Conservation (phyloP, 495 filamentous ascomycete genomes). For the Aspergillus diversus region DNA sequence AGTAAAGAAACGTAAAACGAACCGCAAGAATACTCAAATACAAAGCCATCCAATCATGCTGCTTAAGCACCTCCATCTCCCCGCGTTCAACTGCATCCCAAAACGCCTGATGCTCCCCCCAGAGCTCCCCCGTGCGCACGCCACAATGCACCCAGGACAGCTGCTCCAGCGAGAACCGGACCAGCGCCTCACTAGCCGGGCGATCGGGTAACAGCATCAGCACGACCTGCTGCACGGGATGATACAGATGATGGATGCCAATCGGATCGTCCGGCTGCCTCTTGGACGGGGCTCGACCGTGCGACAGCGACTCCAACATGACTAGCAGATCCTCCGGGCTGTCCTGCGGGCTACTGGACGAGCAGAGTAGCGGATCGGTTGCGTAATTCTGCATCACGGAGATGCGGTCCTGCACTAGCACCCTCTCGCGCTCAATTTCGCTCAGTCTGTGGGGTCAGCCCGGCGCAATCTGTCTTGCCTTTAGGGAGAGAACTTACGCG, state of each 20-base stretch:
- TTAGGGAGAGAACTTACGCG: not conserved
- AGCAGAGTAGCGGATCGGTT: too few relatives aligned
- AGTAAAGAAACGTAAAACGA: not conserved
- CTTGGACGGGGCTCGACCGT: not conserved
- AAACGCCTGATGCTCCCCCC: not conserved
- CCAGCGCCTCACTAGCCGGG: not conserved
- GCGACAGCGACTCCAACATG: not conserved
- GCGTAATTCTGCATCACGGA: not conserved
- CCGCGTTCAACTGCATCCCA: not conserved
- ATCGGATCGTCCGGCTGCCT: not conserved
- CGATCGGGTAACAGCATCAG: not conserved
- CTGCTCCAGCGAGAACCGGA: not conserved
- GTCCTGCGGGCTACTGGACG: not conserved
- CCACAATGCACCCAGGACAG: not conserved
- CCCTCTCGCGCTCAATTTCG: too few relatives aligned
- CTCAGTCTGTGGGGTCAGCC: too few relatives aligned
- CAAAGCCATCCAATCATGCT: not conserved
- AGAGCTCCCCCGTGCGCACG: not conserved
- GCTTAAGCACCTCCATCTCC: not conserved
- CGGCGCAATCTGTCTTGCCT: too few relatives aligned
- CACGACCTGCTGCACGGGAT: not conserved
- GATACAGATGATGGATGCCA: not conserved
- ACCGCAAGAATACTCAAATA: not conserved
- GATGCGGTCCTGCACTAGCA: too few relatives aligned
- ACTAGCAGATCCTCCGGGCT: not conserved